Evolutionary conservation across 1,139 yeast genomes (phyloP).

Genomic region (Waltiozyma sp.): DNA sequence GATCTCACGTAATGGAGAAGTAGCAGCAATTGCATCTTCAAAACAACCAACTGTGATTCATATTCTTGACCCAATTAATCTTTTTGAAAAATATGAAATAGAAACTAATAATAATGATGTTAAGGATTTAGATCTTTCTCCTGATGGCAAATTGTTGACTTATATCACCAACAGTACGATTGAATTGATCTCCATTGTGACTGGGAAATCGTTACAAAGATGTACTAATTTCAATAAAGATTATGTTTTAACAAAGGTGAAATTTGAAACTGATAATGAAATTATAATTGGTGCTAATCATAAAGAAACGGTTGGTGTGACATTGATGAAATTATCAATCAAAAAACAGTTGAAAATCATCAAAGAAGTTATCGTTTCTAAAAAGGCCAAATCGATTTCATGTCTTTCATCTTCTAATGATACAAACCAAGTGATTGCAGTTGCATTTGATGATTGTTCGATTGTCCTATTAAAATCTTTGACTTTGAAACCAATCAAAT

Average conservation of each 20-base stretch:
- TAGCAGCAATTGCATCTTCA: conserved; percentile 61
- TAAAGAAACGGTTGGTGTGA: conserved; percentile 33
- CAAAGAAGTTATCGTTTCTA: conserved; percentile 34
- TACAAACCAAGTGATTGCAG: conserved; percentile 43
- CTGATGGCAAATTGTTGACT: conserved; percentile 44
- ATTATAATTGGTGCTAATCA: conserved; percentile 37
- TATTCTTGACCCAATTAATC: conserved; percentile 46
- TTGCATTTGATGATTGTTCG: conserved; percentile 73
- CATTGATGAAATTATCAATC: conserved; percentile 16
- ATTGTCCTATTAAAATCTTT: conserved; percentile 37
- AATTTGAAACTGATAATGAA: conserved; percentile 35
- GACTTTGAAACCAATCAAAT: conserved; percentile 21
- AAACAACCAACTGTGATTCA: conserved; percentile 47
- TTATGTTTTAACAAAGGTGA: conserved; percentile 41
- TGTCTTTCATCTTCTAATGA: conserved; percentile 38
- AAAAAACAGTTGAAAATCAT: conserved; percentile 16
- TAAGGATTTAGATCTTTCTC: conserved; percentile 36
- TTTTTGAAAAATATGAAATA: conserved; percentile 43
- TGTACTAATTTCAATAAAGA: conserved; percentile 15
- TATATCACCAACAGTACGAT: conserved; percentile 35
- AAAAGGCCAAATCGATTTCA: conserved; percentile 30
- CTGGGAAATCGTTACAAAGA: conserved; percentile 22
- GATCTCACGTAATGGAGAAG: conserved; percentile 42
- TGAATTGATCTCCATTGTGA: conserved; percentile 23
- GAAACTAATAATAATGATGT: conserved; percentile 49